A percentile compares a stretch with the other conserved stretches of the same genome.
These are phyloP conservation scores for Microstroma glucosiphilum DNA, from an alignment of 1,284 basidiomycete species.

Conservation along the genomic window DNA sequence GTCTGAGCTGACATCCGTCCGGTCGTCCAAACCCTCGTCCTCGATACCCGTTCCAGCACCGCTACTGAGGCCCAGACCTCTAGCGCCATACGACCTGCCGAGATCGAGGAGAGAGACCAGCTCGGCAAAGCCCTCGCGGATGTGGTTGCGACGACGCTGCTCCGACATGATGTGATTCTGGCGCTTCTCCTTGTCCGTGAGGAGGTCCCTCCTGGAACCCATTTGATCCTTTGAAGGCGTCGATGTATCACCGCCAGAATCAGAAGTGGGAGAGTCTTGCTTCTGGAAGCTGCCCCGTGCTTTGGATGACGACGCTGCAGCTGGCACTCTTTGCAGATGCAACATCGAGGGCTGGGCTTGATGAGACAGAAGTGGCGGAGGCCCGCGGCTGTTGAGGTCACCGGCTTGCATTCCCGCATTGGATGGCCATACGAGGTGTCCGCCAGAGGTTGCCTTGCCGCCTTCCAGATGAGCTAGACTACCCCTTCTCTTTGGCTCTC, in stretches of 20 bases:
- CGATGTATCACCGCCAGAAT: too few species aligned
- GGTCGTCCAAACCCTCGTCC: constrained; percentile 46
- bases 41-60: constrained; percentile 48
- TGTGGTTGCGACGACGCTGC: constrained; percentile 46
- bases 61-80: constrained; percentile 41
- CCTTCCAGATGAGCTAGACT: not conserved
- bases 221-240: too few species aligned
- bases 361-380: too few species aligned
- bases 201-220: constrained; percentile 20
- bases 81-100: constrained; percentile 44
- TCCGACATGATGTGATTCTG: constrained; percentile 46
- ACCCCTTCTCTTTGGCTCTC: not conserved
- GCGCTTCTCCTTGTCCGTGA: constrained; percentile 42
- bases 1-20: constrained; percentile 30
- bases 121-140: constrained; percentile 45
- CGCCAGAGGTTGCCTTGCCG: too few species aligned
- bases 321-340: too few species aligned
- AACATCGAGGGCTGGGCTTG: too few species aligned
- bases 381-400: too few species aligned
- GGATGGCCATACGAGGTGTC: too few species aligned
- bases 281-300: too few species aligned
- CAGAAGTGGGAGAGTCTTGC: too few species aligned
- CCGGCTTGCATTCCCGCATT: too few species aligned
- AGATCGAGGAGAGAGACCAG: constrained; percentile 45
- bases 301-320: too few species aligned